phyloP scores from a whole-genome alignment of 2,329 filamentous ascomycete species.

The Hypomyces rosellus region DNA sequence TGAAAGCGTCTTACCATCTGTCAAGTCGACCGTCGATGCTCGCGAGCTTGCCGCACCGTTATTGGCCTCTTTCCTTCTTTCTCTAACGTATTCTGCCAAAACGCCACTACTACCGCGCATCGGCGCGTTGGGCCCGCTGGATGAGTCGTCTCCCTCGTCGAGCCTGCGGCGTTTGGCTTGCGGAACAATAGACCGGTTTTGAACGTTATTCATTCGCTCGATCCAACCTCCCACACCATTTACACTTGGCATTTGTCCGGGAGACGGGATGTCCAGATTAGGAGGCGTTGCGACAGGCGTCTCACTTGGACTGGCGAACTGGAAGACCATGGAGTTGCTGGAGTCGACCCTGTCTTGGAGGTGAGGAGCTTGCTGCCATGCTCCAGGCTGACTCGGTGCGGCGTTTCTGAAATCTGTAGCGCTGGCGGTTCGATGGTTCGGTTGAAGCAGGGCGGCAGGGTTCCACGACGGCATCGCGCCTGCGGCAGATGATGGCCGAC shows the following conservation, averaged over 20 bases:
- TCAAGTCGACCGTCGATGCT: conserved; percentile 51
- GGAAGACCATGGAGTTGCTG: conserved; percentile 33
- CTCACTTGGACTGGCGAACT: conserved; percentile 34
- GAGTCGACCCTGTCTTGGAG: conserved; percentile 19
- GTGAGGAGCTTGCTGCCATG: conserved; percentile 14
- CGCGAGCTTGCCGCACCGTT: conserved; percentile 18
- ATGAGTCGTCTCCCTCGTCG: conserved; percentile 38
- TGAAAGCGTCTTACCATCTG: conserved; percentile 35
- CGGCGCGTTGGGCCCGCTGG: conserved; percentile 26
- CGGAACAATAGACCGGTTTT: conserved; percentile 52
- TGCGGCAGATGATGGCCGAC: conserved; percentile 22
- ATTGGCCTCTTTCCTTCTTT: conserved; percentile 44
- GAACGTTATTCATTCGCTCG: conserved; percentile 69
- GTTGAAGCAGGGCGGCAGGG: conserved; percentile 35
- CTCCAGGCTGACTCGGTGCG: conserved; percentile 18
- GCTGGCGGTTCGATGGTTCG: conserved; percentile 25
- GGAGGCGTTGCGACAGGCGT: conserved; percentile 20
- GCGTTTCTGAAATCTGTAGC: conserved; percentile 22
- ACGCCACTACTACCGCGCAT: conserved; percentile 44
- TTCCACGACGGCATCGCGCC: conserved; percentile 33
- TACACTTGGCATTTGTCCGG: conserved; percentile 18
- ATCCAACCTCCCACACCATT: conserved; percentile 56
- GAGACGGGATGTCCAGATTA: conserved; percentile 14
- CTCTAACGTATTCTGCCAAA: conserved; percentile 60
- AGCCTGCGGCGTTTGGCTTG: conserved; percentile 63